phyloP scores from a whole-genome alignment of 176 grass and related monocot genomes.

The Aegilops tauschii region DNA sequence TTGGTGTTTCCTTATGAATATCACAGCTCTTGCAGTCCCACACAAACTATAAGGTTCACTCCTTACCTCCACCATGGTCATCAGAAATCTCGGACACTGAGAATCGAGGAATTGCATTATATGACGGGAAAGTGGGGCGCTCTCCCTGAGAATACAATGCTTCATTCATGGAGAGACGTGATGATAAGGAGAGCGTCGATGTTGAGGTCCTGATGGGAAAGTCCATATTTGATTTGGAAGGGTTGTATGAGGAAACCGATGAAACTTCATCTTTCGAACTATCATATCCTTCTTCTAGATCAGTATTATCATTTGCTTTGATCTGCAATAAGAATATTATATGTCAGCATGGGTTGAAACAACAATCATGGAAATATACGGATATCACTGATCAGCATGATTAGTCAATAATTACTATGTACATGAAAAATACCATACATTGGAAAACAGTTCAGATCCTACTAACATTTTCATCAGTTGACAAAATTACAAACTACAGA shows the following conservation, averaged over 20 bases:
- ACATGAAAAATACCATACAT: conserved; percentile 16
- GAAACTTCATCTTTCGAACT: conserved; percentile 97
- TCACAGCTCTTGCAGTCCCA: not conserved
- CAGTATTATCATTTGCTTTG: conserved; percentile 75
- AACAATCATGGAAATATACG: conserved; percentile 1
- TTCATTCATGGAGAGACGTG: conserved; percentile 64
- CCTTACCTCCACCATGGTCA: conserved; percentile 70
- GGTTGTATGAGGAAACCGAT: conserved; percentile 92
- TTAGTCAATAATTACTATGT: conserved; percentile 8
- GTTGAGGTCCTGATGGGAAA: conserved; percentile 59
- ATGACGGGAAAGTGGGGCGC: conserved; percentile 48
- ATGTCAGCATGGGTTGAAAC: not conserved
- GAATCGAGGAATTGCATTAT: conserved; percentile 62
- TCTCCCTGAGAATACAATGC: conserved; percentile 52
- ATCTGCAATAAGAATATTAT: conserved; percentile 41
- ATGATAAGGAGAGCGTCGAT: conserved; percentile 69
- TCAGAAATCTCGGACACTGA: conserved; percentile 87
- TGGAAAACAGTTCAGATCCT: not conserved
- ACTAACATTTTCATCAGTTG: conserved; percentile 5
- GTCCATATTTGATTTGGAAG: conserved; percentile 66
- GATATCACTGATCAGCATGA: not conserved
- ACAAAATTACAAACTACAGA: not conserved
- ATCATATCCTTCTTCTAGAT: conserved; percentile 93
- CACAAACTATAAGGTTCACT: conserved; percentile 4
- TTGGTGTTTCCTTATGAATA: not conserved